Evolutionary conservation across 805 yeast genomes (phyloP), one percentile per base, ranked within the genome.

Genomic region (Teunomyces tritomae): DNA sequence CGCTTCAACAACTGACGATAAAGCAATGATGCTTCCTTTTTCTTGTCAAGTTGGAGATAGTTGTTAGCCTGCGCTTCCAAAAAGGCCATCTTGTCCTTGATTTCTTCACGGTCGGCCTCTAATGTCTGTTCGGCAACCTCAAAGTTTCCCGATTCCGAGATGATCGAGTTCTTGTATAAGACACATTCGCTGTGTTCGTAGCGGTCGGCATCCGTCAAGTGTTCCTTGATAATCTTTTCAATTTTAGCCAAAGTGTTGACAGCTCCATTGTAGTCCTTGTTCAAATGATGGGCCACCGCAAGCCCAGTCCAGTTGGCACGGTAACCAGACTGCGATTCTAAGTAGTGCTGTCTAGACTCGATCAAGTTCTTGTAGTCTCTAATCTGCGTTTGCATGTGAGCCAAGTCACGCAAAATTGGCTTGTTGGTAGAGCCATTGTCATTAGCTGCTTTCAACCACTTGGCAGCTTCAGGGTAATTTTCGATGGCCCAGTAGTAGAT

Each of bases 301-400:
- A 87, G 75, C 0, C 85, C 84, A 1, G 96, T 87, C 96, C 97
- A 91, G 61, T 89, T 87, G 51, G 92, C 90, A 54, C 97, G 79
- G 62, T 82, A 87, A 0, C 96, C 96, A 8, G 94, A 83, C 56
- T 79, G 84, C 24, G 79, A 77, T 57, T 85, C 87, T 65, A 94
- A 76, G 57, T 82, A 83, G 33, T 76, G 74, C 50, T 80, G 82
- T 57, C 97, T 79, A 1, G 92, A 78, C 8, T 70, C 78, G 4
- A 80, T 75, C 51, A 86, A 75, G 20, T 76, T 76, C 56, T 79
- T 79, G 62, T 73, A 89, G 59, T 89, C 91, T 51, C 97, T 82
- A 53, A 77, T 73, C 58, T 94, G 98, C 27, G 87, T 71, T 60
- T 91, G 92, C 67, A 89, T 76, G 39, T 84, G 73, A 10, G 95